Evolutionary conservation across 305 asterid genomes (phyloP).

Genomic region (Solanum hybrid): DNA sequence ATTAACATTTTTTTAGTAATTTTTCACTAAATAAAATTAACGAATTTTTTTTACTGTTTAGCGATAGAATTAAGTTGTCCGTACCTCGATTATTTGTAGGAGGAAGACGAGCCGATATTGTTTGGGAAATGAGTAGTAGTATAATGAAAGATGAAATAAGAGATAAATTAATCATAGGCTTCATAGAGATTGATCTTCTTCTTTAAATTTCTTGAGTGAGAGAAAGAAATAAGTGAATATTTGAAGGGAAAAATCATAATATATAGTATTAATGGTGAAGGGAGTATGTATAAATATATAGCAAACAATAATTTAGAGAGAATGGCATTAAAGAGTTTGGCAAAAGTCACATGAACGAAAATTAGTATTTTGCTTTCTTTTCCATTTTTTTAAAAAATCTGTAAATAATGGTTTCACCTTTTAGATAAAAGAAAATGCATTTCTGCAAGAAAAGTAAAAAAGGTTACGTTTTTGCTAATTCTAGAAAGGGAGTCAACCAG

Average conservation of each 20-base stretch:
- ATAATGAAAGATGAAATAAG: background rate
- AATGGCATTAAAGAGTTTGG: background rate
- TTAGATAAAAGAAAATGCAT: too few relatives aligned
- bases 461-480: background rate
- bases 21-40: background rate
- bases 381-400: background rate
- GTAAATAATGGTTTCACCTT: background rate
- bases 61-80: background rate
- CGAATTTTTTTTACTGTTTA: background rate
- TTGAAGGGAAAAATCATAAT: background rate
- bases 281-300: background rate
- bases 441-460: background rate
- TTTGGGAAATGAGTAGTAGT: slow-evolving; percentile 2
- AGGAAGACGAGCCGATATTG: background rate
- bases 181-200: background rate
- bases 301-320: background rate
- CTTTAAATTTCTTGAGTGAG: background rate
- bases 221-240: background rate
- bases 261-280: background rate
- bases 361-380: too few relatives aligned
- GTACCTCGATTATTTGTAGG: background rate
- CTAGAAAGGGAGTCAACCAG: background rate
- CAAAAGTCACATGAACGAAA: background rate
- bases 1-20: background rate
- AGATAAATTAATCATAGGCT: background rate